Conservation (phyloP, 1,139 yeast genomes). For the Pneumocystis carinii region DNA sequence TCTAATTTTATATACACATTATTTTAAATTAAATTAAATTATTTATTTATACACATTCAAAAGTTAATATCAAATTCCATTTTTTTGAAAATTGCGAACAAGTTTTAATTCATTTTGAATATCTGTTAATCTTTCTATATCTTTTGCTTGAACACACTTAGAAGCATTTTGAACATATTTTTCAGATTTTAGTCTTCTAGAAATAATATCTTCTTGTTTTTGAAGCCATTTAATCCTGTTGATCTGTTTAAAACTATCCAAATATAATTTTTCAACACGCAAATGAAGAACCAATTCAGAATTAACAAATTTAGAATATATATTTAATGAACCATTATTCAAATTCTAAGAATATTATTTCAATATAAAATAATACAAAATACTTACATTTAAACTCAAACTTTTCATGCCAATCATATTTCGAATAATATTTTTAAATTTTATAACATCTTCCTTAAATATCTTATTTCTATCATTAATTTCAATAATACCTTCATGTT, state of each 20-base stretch:
- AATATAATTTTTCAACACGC: not conserved
- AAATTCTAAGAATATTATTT: not conserved
- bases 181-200: not conserved
- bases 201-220: not conserved
- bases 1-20: constrained; percentile 1
- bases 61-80: not conserved
- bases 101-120: not conserved
- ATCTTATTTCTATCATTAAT: not conserved
- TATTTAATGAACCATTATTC: not conserved
- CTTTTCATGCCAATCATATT: not conserved
- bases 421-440: not conserved
- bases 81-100: not conserved
- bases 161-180: not conserved
- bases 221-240: not conserved
- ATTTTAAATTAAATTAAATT: not conserved
- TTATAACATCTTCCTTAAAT: not conserved
- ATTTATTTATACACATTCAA: not conserved
- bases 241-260: not conserved
- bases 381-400: not conserved
- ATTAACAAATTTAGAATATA: not conserved
- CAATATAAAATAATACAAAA: not conserved
- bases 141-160: not conserved
- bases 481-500: not conserved
- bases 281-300: not conserved
- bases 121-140: not conserved